phyloP scores from a whole-genome alignment of 1,284 basidiomycete genomes.

The Moesziomyces antarcticus region DNA sequence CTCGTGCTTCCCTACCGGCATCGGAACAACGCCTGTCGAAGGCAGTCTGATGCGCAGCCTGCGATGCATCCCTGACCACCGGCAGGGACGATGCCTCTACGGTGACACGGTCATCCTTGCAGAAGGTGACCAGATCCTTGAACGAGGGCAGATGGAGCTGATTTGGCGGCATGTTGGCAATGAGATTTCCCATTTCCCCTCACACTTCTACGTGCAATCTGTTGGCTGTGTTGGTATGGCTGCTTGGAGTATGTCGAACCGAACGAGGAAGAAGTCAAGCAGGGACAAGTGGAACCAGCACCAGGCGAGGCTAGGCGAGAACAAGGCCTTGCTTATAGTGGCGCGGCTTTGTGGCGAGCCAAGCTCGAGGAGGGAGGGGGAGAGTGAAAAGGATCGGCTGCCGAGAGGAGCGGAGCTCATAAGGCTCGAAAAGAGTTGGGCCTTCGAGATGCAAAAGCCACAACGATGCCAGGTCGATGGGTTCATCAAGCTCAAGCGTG shows the following conservation, averaged over 20 bases:
- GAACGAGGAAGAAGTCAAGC: neutral
- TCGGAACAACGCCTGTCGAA: neutral
- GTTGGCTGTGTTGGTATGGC: too few relatives aligned
- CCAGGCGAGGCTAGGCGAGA: neutral
- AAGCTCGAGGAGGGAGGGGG: too few relatives aligned
- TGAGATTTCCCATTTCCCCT: neutral
- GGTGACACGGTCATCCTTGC: neutral
- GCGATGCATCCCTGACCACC: neutral
- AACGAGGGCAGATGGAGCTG: slow-evolving; percentile 23
- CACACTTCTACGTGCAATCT: neutral
- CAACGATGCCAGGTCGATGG: neutral
- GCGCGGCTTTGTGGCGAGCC: neutral
- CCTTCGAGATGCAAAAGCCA: neutral
- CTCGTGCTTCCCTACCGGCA: too few relatives aligned
- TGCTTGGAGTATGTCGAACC: too few relatives aligned
- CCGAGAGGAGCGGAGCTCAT: neutral
- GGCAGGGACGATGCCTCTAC: neutral
- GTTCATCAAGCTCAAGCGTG: neutral
- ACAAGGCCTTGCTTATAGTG: neutral
- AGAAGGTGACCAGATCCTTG: slow-evolving; percentile 18
- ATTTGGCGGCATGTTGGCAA: neutral
- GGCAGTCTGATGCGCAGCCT: neutral
- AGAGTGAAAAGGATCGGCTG: neutral
- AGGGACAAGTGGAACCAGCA: neutral
- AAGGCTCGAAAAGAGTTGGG: neutral